These are phyloP conservation scores for Botrytis tulipae DNA, from an alignment of 2,329 filamentous ascomycete genomes.

Conservation along the genomic window DNA sequence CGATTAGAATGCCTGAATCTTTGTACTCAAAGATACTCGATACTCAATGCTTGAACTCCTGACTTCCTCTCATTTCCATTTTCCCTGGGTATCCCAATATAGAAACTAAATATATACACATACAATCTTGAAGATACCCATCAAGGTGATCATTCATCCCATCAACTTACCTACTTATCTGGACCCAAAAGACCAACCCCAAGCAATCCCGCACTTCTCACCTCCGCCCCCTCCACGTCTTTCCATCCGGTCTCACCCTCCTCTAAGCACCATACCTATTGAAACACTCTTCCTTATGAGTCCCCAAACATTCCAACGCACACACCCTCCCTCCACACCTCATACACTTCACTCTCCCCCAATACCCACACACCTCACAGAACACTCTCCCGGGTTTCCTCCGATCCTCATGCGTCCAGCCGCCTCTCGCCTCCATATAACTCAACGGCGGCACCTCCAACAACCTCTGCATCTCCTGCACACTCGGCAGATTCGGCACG, in stretches of 20 bases:
- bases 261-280: constrained; percentile 54
- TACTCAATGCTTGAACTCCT: background rate
- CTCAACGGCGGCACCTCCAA: constrained; percentile 63
- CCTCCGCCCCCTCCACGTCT: background rate
- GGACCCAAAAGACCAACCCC: no score
- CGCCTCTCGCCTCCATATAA: constrained; percentile 62
- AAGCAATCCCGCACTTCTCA: no score
- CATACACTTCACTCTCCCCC: constrained; percentile 72
- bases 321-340: constrained; percentile 79
- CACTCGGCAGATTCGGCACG: constrained; percentile 57
- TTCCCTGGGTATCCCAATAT: background rate
- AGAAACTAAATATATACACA: background rate
- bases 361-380: constrained; percentile 80
- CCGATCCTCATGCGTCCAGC: constrained; percentile 43
- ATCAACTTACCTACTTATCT: background rate
- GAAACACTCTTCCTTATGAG: constrained; percentile 70
- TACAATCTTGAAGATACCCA: background rate
- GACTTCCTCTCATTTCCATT: background rate
- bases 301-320: constrained; percentile 69
- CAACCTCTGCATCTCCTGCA: constrained; percentile 62
- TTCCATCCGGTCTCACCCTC: background rate
- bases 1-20: background rate
- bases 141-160: background rate
- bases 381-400: constrained; percentile 62
- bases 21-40: background rate